Evolutionary conservation across 1,284 basidiomycete species (phyloP), one percentile per base, ranked within the genome.

Genomic region (Cutaneotrichosporon arboriforme): DNA sequence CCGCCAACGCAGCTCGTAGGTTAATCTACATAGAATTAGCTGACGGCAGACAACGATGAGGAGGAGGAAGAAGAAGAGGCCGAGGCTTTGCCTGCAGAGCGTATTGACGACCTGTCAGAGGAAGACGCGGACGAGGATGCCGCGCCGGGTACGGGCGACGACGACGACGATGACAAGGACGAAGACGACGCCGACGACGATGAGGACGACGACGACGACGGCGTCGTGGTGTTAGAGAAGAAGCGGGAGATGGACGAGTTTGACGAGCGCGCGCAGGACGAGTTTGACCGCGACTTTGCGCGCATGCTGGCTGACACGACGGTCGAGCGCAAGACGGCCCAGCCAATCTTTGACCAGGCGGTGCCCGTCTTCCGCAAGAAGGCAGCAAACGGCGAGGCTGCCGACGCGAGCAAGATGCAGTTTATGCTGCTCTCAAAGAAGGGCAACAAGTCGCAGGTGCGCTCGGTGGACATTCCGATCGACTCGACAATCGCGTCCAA

Each of bases 361-460:
- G 83, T 90, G 17, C 75, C 73, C 15, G 60, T 68, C 74, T 88
- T 62, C 82, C 84, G 57, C 81, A 84, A 68, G 55, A 84, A 82
- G 76, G 31, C 33, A 31, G 17, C 17, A 31, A 45, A 35, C 43
- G 43, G 43, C 18, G 20, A 15, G 8, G 38, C n/a, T 4, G 8
- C 43, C 12, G 84, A 83, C 81, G 80, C 38, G 59, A 57, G 61
- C 13, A 62, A 66, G 21, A 97, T 97, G 91, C 87, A 85, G 61
- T 99, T 99, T 74, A 93, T 89, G 8, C 78, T 98, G 41, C 80
- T 98, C 58, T 90, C 92, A 5, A 94, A 94, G 79, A 85, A 86
- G 55, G 96, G 94, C 13, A 92, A 91, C 70, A 96, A 88, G 72
- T 88, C 89, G 70, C 88, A 90, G 79, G 89, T 87, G 59, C 88